Conservation (phyloP, 352 stramenopile species). For the Globisporangium parvum region DNA sequence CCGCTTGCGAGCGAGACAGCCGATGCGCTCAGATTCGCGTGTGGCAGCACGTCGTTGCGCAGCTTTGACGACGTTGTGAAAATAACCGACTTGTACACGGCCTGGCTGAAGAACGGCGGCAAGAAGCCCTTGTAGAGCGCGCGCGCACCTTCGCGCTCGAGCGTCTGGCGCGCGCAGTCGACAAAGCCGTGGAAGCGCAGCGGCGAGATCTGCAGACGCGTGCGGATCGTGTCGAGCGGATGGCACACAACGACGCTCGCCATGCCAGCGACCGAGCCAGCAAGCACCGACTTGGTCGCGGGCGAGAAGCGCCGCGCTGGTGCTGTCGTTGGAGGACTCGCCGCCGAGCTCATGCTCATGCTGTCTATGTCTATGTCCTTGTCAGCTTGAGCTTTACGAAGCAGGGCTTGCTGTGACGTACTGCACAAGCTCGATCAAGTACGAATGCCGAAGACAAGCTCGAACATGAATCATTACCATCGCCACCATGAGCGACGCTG, state of each 20-base stretch:
- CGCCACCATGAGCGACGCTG: constrained; percentile 15
- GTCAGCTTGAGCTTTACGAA: too few relatives aligned
- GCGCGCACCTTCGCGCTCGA: constrained; percentile 49
- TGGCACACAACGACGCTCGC: constrained; percentile 78
- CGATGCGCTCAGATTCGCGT: constrained; percentile 28
- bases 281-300: constrained; percentile 61
- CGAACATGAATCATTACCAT: not conserved
- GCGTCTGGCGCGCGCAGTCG: constrained; percentile 53
- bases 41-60: constrained; percentile 46
- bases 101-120: constrained; percentile 83
- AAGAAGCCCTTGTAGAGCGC: constrained; percentile 84
- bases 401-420: too few relatives aligned
- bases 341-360: not conserved
- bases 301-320: constrained; percentile 25
- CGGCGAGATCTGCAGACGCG: constrained; percentile 73
- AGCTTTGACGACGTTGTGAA: constrained; percentile 68
- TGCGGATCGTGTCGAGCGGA: constrained; percentile 84
- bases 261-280: constrained; percentile 79
- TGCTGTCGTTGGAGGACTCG: too few relatives aligned
- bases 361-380: too few relatives aligned
- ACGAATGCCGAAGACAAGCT: too few relatives aligned
- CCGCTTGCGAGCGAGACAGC: constrained; percentile 43
- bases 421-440: too few relatives aligned
- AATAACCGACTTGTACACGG: constrained; percentile 87
- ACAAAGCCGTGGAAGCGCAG: constrained; percentile 52